Evolutionary conservation across 352 stramenopile species (phyloP).

Genomic region (Phytophthora sp.): DNA sequence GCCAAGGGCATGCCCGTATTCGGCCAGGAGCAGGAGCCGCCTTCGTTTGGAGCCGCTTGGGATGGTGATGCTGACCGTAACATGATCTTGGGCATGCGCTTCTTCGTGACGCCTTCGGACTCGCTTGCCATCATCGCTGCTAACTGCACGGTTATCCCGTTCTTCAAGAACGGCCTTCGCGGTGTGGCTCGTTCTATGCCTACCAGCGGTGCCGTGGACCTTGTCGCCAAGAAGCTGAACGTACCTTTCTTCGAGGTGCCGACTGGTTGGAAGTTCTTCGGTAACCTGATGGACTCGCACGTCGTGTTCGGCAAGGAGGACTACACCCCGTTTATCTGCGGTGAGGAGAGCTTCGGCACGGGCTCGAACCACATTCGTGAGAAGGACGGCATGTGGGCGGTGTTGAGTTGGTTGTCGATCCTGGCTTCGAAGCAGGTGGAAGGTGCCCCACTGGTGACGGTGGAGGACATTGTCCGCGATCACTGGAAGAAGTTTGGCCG

Average conservation of each 20-base stretch:
- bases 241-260: constrained; percentile 98
- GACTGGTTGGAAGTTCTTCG: constrained; percentile 99
- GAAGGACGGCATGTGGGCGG: constrained; percentile 99
- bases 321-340: constrained; percentile 99
- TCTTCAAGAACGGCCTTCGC: constrained; percentile 95
- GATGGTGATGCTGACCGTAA: constrained; percentile 99
- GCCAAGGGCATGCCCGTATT: constrained; percentile 74
- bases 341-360: constrained; percentile 98
- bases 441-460: constrained; percentile 91
- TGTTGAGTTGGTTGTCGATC: constrained; percentile 99
- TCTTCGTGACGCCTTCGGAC: constrained; percentile 99
- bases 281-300: constrained; percentile 99
- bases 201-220: constrained; percentile 96
- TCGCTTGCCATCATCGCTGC: constrained; percentile 98
- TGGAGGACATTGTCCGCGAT: constrained; percentile 96
- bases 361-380: constrained; percentile 99
- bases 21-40: constrained; percentile 77
- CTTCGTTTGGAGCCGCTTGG: constrained; percentile 95
- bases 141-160: constrained; percentile 97
- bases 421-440: constrained; percentile 91
- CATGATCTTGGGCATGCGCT: constrained; percentile 97
- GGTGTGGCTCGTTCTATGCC: constrained; percentile 98
- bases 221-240: constrained; percentile 95
- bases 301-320: constrained; percentile 96
- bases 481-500: constrained; percentile 98